Percentiles rank a stretch among this genome's conserved stretches.
phyloP scores from a whole-genome alignment of 495 filamentous ascomycete genomes.

The Xylaria intraflava region DNA sequence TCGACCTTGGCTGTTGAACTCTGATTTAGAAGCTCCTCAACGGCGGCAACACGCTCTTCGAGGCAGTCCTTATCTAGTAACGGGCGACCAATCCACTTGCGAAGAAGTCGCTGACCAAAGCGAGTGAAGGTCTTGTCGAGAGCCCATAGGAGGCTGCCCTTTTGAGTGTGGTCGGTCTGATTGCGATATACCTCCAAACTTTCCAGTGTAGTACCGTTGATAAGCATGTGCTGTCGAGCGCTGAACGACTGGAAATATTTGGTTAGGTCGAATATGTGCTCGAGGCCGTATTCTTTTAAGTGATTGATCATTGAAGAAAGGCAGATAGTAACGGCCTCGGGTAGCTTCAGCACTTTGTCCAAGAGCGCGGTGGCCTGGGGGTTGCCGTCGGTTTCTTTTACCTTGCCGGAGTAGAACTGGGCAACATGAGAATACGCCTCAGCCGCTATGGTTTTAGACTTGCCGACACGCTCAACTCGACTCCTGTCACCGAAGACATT shows the following conservation, averaged over 20 bases:
- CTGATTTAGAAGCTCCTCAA: constrained; percentile 77
- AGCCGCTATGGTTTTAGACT: constrained; percentile 75
- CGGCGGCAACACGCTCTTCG: constrained; percentile 77
- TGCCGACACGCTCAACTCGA: constrained; percentile 70
- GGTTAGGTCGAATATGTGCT: constrained; percentile 94
- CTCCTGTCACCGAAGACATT: constrained; percentile 91
- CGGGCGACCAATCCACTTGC: constrained; percentile 93
- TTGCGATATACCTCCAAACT: constrained; percentile 96
- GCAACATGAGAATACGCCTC: constrained; percentile 85
- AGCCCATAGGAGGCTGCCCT: constrained; percentile 92
- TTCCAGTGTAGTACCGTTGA: constrained; percentile 92
- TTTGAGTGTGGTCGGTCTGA: constrained; percentile 76
- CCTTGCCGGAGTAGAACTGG: constrained; percentile 86
- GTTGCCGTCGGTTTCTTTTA: constrained; percentile 48
- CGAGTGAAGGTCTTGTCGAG: constrained; percentile 87
- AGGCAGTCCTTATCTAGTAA: constrained; percentile 71
- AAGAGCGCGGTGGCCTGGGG: constrained; percentile 55
- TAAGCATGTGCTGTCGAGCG: constrained; percentile 87
- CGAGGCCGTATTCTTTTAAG: constrained; percentile 83
- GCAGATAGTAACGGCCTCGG: constrained; percentile 83
- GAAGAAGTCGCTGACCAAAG: constrained; percentile 79
- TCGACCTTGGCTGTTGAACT: constrained; percentile 61
- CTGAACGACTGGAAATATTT: constrained; percentile 98
- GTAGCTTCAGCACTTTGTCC: constrained; percentile 77
- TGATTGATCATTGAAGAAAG: constrained; percentile 96